These are phyloP conservation scores for Letharia columbiana DNA, from an alignment of 495 filamentous ascomycete genomes.

Conservation along the genomic window DNA sequence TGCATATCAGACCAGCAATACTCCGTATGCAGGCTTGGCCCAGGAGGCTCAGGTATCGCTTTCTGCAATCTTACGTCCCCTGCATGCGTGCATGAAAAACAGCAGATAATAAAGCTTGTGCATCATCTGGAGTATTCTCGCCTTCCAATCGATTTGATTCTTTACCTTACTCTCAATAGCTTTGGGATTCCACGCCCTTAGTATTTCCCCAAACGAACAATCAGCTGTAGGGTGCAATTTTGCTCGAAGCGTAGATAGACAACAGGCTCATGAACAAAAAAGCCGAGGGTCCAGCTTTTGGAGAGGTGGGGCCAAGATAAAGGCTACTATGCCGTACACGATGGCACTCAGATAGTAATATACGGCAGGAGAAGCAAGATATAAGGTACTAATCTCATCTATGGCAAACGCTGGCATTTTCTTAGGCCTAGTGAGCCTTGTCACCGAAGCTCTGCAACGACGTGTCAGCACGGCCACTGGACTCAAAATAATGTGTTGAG, in stretches of 20 bases:
- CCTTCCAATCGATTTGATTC: neutral
- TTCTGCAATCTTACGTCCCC: neutral
- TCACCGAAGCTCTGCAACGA: neutral
- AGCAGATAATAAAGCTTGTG: neutral
- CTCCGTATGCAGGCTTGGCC: neutral
- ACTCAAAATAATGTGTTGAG: neutral
- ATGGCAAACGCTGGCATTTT: neutral
- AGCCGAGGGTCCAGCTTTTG: neutral
- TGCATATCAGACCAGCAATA: neutral
- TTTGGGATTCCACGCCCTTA: neutral
- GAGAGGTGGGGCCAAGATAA: neutral
- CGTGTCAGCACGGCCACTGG: neutral
- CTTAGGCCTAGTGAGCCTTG: neutral
- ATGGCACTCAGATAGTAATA: neutral
- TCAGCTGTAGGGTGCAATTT: neutral
- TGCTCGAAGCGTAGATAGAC: neutral
- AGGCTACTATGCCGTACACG: neutral
- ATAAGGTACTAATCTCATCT: neutral
- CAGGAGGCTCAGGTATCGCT: neutral
- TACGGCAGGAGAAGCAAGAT: neutral
- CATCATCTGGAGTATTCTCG: neutral
- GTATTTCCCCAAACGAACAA: neutral
- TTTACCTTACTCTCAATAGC: neutral
- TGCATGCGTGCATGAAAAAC: conserved; percentile 3
- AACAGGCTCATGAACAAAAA: neutral